These are phyloP conservation scores for Acacia confusa DNA, from an alignment of 306 rosid species.

Conservation along the genomic window DNA sequence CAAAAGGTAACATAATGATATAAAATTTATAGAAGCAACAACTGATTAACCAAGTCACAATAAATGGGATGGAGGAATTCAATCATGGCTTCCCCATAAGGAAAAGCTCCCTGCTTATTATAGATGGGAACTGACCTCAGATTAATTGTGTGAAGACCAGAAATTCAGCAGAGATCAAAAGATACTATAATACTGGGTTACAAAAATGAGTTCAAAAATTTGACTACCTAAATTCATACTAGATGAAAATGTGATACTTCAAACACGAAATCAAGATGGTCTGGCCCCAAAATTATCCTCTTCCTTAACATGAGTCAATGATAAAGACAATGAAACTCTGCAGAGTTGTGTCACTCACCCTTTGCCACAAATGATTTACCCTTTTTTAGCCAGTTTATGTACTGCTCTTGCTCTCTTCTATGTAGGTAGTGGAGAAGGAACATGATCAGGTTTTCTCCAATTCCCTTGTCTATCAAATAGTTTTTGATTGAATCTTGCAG, in stretches of 20 bases:
- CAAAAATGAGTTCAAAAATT: slow-evolving; percentile 9
- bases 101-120: background rate
- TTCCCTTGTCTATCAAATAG: slow-evolving; percentile 63
- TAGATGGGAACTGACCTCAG: background rate
- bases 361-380: slow-evolving; percentile 47
- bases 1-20: background rate
- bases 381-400: slow-evolving; percentile 69
- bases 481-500: slow-evolving; percentile 55
- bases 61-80: slow-evolving; percentile 1
- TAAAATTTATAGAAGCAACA: background rate
- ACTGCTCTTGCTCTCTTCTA: slow-evolving; percentile 68
- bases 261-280: background rate
- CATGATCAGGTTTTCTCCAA: slow-evolving; percentile 56
- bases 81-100: background rate
- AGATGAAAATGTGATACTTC: background rate
- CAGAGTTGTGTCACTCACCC: slow-evolving; percentile 29
- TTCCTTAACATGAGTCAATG: background rate
- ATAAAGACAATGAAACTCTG: background rate
- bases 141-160: background rate
- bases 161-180: background rate
- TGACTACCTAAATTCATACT: background rate
- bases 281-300: background rate
- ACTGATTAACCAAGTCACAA: background rate
- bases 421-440: slow-evolving; percentile 69
- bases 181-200: background rate